phyloP scores from a whole-genome alignment of 805 yeast species.

The Saccharomycopsis selenospora region DNA sequence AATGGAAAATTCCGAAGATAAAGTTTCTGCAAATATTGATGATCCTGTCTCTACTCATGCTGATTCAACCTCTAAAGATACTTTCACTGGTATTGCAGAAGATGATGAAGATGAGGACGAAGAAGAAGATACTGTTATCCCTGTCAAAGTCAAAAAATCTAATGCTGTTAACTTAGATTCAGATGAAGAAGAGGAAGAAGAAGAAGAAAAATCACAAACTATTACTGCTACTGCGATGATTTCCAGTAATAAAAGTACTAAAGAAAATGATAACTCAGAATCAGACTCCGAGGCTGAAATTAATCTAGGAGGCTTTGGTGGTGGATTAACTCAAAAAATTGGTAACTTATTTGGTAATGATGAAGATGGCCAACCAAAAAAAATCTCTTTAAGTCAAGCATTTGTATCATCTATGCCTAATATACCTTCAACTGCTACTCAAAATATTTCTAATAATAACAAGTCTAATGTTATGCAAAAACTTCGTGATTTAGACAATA shows the following conservation, averaged over 20 bases:
- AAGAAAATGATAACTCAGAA: constrained; percentile 22
- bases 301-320: constrained; percentile 15
- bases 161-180: constrained; percentile 21
- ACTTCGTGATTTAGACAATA: constrained; percentile 14
- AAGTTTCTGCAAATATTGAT: neutral
- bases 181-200: constrained; percentile 25
- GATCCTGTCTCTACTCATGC: neutral
- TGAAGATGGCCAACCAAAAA: neutral
- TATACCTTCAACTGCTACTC: constrained; percentile 11
- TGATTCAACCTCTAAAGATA: neutral
- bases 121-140: neutral
- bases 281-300: constrained; percentile 16
- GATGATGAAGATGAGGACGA: neutral
- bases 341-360: constrained; percentile 17
- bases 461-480: constrained; percentile 7
- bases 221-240: constrained; percentile 13
- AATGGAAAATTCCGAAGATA: neutral
- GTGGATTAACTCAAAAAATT: constrained; percentile 22
- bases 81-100: neutral
- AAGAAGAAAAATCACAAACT: neutral
- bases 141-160: constrained; percentile 7
- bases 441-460: neutral
- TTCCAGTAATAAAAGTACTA: constrained; percentile 15
- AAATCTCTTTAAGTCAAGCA: constrained; percentile 7
- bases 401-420: constrained; percentile 15